Conservation (phyloP, 148 eudicot species). For the Drosera capensis region DNA sequence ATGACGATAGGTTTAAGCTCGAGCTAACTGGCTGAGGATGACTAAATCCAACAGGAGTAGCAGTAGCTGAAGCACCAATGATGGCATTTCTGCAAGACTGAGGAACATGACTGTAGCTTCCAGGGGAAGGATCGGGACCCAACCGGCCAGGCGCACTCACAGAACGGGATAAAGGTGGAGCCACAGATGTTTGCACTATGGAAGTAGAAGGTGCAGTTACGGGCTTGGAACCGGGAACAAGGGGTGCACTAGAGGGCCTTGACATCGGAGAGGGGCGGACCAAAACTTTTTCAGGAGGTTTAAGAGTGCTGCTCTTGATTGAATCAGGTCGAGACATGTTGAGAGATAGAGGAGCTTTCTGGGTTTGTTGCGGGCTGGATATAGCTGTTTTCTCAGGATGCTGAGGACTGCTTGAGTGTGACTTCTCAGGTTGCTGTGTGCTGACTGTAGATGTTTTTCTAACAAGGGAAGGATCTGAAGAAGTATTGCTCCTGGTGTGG, state of each 20-base stretch:
- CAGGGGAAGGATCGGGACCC: conserved; percentile 54
- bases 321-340: conserved; percentile 18
- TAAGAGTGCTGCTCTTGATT: conserved; percentile 19
- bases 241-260: conserved; percentile 79
- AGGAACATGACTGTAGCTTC: conserved; percentile 29
- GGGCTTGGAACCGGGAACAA: conserved; percentile 37
- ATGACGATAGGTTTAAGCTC: conserved; percentile 22
- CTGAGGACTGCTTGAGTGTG: conserved; percentile 8
- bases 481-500: conserved; percentile 16
- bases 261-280: conserved; percentile 36
- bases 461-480: conserved; percentile 14
- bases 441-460: conserved; percentile 24
- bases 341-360: conserved; percentile 18
- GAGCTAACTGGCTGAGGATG: conserved; percentile 29
- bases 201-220: no score
- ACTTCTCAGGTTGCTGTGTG: conserved; percentile 16
- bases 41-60: conserved; percentile 30
- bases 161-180: conserved; percentile 43
- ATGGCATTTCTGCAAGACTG: conserved; percentile 82
- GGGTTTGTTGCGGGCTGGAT: no score
- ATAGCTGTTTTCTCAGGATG: conserved; percentile 16
- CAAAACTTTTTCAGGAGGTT: conserved; percentile 29
- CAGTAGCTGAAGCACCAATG: conserved; percentile 28
- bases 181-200: no score
- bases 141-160: conserved; percentile 64